A percentile compares a stretch with the other conserved stretches of the same genome.
Conservation (phyloP, 768 basidiomycete species). For the Podaxis sp. region DNA sequence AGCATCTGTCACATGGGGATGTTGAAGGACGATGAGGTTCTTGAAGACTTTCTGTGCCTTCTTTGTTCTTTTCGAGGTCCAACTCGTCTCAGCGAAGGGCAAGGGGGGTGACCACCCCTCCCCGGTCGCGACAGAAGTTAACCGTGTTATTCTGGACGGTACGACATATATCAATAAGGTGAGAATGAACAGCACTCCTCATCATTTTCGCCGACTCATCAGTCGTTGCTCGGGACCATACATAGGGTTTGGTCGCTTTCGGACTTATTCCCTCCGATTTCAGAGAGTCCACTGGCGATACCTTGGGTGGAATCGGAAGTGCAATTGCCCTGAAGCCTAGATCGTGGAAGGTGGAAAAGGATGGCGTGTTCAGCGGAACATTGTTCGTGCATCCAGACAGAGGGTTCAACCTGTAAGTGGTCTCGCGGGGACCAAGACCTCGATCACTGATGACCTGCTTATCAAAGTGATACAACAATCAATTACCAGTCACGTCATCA, state of each 20-base stretch:
- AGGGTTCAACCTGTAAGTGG: slow-evolving; percentile 53
- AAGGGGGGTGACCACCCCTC: background rate
- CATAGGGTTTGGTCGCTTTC: slow-evolving; percentile 53
- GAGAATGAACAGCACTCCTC: background rate
- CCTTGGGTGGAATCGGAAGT: slow-evolving; percentile 59
- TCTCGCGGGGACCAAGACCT: background rate
- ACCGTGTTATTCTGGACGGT: slow-evolving; percentile 30
- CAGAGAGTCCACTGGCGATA: slow-evolving; percentile 53
- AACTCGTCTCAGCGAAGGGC: background rate
- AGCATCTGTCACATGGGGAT: background rate
- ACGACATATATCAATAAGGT: slow-evolving; percentile 42
- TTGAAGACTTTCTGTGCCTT: background rate
- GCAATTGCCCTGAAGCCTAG: slow-evolving; percentile 53
- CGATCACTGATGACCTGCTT: background rate
- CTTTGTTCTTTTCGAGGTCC: background rate
- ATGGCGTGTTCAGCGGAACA: slow-evolving; percentile 44
- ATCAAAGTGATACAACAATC: slow-evolving; percentile 38
- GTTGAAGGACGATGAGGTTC: background rate
- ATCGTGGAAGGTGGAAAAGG: slow-evolving; percentile 30
- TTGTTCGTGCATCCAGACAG: slow-evolving; percentile 55
- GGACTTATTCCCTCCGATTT: slow-evolving; percentile 58
- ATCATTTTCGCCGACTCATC: background rate
- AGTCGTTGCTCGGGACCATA: slow-evolving; percentile 15
- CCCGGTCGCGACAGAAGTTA: background rate
- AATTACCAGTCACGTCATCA: slow-evolving; percentile 67